phyloP scores from a whole-genome alignment of 2,329 filamentous ascomycete species.

The Calonectria hawksworthii region DNA sequence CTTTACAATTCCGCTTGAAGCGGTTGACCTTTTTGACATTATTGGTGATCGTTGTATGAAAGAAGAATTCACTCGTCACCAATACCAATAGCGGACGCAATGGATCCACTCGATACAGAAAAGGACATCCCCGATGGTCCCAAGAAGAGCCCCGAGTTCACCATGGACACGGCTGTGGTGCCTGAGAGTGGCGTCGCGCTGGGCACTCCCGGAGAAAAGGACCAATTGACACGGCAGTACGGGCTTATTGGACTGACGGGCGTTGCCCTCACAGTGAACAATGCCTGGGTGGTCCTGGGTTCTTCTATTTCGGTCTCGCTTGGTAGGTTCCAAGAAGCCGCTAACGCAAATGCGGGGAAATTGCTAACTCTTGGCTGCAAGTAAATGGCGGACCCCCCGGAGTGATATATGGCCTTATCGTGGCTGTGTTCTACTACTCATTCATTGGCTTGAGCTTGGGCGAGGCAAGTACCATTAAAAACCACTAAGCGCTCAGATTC shows the following conservation, averaged over 20 bases:
- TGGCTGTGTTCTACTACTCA: slow-evolving; percentile 40
- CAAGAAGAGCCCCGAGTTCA: slow-evolving; percentile 22
- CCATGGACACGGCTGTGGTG: slow-evolving; percentile 29
- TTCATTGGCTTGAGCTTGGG: slow-evolving; percentile 42
- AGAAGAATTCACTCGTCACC: neutral
- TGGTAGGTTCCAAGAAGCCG: neutral
- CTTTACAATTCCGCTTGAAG: too few relatives aligned
- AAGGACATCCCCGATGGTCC: slow-evolving; percentile 21
- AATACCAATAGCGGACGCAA: neutral
- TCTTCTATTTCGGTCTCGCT: slow-evolving; percentile 44
- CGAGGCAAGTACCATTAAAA: too few relatives aligned
- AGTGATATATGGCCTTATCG: slow-evolving; percentile 42
- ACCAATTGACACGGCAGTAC: slow-evolving; percentile 42
- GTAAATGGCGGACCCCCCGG: slow-evolving; percentile 42
- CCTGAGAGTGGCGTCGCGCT: slow-evolving; percentile 25
- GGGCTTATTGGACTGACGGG: slow-evolving; percentile 42
- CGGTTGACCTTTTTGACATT: neutral
- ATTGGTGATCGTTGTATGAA: neutral
- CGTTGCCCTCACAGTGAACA: slow-evolving; percentile 45
- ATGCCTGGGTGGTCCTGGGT: slow-evolving; percentile 44
- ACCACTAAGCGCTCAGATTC: too few relatives aligned
- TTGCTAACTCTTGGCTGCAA: slow-evolving; percentile 18
- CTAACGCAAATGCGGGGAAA: neutral
- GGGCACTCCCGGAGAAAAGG: slow-evolving; percentile 39
- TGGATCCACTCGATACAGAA: slow-evolving; percentile 4